Base-by-base conservation (phyloP, 371 early-diverging fungal genomes). In the Lichtheimia corymbifera region DNA sequence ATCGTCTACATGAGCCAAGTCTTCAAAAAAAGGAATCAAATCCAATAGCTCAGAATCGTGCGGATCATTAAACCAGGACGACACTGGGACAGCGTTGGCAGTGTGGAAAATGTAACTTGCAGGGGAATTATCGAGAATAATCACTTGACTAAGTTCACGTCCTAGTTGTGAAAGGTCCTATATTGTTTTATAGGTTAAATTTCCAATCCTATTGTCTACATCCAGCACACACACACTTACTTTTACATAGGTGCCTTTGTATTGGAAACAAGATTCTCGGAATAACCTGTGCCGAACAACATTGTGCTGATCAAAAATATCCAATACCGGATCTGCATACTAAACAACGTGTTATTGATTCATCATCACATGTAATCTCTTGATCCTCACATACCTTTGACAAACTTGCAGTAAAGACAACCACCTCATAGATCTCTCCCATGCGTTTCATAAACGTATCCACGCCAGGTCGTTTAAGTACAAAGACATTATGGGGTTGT, bases 291-390 rank as follows among this genome's bases (percentile, higher is more conserved):
- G 95, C 57, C 85, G 82, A 25, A 98, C 87, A 3, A 91, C 93
- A 35, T 82, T 72, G 63, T 85, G 83, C 56, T 72, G 76, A 80
- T 97, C 98, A 50, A 98, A 82, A 72, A 86, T 83, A 74, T 96
- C 95, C 25, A 97, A 74, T 3, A 97, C 96, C 15, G 96, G 96
- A 67, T 96, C 94, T 24, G 96, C 98, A 68, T 98, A 98, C 90
- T 47, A 47, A 9, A 9, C 5, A 11, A 4, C 1, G 35, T 35
- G 11, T 35, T 35, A 35, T 35, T 35, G 11, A 35, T 9, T 22
- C 47, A 47, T 5, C 47, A 5, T 7, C 12, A 1, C 11, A 11
- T 9, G 9, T 35, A 30, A 9, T 7, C 12, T 3, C 2, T 17
- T 93, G 1, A 22, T 44, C 4, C 40, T 55, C 17, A 59, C 69